phyloP scores from a whole-genome alignment of 2,329 filamentous ascomycete species.

The Aspergillus nomiae region DNA sequence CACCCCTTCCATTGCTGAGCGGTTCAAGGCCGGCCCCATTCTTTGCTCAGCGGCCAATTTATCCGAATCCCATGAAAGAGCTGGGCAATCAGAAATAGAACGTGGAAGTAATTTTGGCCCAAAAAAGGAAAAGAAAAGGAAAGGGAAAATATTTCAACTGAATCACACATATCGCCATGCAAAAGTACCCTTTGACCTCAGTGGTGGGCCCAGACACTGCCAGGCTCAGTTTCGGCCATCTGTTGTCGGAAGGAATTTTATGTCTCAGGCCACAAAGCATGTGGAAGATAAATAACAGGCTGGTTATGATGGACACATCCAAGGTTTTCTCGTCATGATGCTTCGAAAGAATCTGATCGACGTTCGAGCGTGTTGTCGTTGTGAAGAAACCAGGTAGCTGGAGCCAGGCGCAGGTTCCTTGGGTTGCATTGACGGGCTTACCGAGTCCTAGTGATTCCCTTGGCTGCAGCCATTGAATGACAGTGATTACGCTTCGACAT shows the following conservation, averaged over 20 bases:
- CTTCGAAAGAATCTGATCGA: background rate
- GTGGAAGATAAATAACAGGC: background rate
- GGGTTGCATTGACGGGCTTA: background rate
- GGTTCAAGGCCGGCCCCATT: background rate
- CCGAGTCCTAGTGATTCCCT: background rate
- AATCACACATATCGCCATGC: background rate
- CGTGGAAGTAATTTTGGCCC: background rate
- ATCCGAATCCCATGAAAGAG: background rate
- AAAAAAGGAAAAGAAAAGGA: background rate
- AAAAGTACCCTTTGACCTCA: background rate
- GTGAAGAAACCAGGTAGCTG: background rate
- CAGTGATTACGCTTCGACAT: background rate
- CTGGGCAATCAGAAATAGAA: background rate
- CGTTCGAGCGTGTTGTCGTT: background rate
- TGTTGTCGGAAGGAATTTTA: background rate
- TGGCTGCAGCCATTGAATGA: background rate
- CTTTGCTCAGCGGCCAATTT: background rate
- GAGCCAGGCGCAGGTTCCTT: background rate
- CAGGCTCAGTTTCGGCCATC: background rate
- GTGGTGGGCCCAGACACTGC: background rate
- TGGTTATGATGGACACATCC: background rate
- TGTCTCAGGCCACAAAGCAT: background rate
- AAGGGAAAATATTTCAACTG: background rate
- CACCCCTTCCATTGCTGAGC: slow-evolving; percentile 10
- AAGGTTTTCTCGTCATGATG: background rate